Base-by-base conservation (phyloP, 169 alveolate species). In the Cystoisospora suis region DNA sequence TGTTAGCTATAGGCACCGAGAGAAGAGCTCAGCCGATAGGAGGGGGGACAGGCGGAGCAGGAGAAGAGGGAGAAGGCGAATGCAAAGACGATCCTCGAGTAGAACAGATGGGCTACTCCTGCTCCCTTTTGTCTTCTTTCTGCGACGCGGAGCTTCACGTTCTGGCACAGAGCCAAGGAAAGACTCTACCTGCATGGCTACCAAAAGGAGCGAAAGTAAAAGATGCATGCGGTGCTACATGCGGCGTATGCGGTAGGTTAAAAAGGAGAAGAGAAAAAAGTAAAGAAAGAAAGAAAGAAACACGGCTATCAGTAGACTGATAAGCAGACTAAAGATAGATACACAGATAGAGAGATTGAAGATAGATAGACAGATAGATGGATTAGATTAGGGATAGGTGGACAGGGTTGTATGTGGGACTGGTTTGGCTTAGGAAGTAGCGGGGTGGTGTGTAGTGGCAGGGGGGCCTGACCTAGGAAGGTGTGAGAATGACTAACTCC, bases 221-320 rank as follows among this genome's bases (percentile, higher is more conserved):
- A n/a, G 93, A 83, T 29, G 93, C 94, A 38, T 75, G 92, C 53
- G 36, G 90, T 61, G 91, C 75, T 75, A 49, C 86, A 6, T 59
- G 89, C 70, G 86, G 92, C 34, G 89, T 61, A 17, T 65, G 92
- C 59, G 88, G 91, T 81, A 69, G 49, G 88, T 3, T 2, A 32
- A 34, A 32, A 34, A 36, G 3, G 17, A 20, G 17, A 17, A 3
- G 1, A 79, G 59, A 79, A 4, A 34, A n/a, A 7, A 6, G 29
- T 3, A 79, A 46, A 32, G 59, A 79, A 6, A 79, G 59, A 34
- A 32, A 4, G 44, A 34, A 5, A 36, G 44, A 34, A 32, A 23
- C n/a, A 4, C 1, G n/a, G n/a, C n/a, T n/a, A n/a, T n/a, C n/a
- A n/a, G n/a, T n/a, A n/a, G n/a, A n/a, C n/a, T n/a, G n/a, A n/a